These are phyloP conservation scores for Pneumocystis oryctolagi DNA, from an alignment of 1,139 yeast genomes.

Conservation along the genomic window DNA sequence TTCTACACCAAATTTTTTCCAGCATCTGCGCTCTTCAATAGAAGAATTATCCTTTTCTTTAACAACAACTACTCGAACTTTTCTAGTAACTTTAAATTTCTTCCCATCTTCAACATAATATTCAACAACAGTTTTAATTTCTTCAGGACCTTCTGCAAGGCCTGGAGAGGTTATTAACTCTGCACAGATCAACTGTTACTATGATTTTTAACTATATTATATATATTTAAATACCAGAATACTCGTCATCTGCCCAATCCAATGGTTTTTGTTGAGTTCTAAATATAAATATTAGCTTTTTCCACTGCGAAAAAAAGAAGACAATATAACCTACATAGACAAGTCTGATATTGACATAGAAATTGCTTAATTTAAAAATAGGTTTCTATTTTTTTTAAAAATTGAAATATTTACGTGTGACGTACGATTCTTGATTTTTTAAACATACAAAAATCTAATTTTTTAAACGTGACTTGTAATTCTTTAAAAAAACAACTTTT, in stretches of 20 bases:
- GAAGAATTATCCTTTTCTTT: slow-evolving; percentile 54
- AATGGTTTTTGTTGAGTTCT: not conserved
- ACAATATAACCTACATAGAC: not conserved
- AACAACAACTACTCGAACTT: slow-evolving; percentile 58
- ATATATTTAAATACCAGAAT: not conserved
- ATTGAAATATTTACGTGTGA: not conserved
- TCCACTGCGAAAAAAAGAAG: not conserved
- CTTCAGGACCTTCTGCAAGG: slow-evolving; percentile 21
- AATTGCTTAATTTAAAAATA: not conserved
- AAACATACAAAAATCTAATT: too few species aligned
- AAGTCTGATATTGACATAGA: not conserved
- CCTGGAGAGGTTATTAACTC: not conserved
- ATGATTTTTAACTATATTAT: not conserved
- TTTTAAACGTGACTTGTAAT: too few species aligned
- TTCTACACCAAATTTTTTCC: slow-evolving; percentile 71
- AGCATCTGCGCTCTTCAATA: slow-evolving; percentile 30
- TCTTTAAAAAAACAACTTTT: too few species aligned
- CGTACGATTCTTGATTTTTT: too few species aligned
- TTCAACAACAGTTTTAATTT: slow-evolving; percentile 75
- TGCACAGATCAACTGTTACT: not conserved
- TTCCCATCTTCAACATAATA: slow-evolving; percentile 60
- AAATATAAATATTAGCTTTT: not conserved
- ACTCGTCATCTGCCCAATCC: not conserved
- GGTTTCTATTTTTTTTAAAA: not conserved
- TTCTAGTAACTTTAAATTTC: slow-evolving; percentile 77